A percentile compares a stretch with the other conserved stretches of the same genome.
Evolutionary conservation across 208 protist species (phyloP).

Genomic region (Leptomonas pyrrhocoris): DNA sequence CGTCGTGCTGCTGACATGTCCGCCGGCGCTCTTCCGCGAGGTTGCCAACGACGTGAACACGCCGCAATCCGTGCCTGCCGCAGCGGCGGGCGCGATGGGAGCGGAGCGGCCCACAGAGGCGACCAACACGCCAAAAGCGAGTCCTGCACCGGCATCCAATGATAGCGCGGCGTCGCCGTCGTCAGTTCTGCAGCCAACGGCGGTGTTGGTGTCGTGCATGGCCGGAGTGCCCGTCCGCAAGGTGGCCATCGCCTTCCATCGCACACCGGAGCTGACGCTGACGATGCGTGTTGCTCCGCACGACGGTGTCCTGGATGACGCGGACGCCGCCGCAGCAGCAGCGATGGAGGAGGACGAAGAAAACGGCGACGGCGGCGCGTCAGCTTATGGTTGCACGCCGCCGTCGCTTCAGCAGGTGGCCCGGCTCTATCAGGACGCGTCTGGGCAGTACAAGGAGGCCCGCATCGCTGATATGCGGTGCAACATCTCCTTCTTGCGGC

Average conservation of each 20-base stretch:
- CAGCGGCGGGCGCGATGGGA: not conserved
- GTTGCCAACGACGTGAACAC: conserved; percentile 50
- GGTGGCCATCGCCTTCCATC: conserved; percentile 57
- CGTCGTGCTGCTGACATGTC: conserved; percentile 68
- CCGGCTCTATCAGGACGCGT: conserved; percentile 1
- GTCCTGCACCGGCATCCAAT: not conserved
- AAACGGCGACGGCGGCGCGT: no score
- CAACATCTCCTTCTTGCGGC: conserved; percentile 26
- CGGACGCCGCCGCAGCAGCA: not conserved
- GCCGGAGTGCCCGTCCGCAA: conserved; percentile 50
- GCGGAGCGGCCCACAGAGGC: not conserved
- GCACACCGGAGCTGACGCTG: conserved; percentile 53
- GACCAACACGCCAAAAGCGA: not conserved
- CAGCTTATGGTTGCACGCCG: no score
- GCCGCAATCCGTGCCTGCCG: not conserved
- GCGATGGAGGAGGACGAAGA: not conserved
- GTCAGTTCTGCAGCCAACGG: conserved; percentile 29
- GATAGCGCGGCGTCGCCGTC: not conserved
- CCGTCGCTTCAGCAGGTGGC: conserved; percentile 12
- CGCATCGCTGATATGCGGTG: conserved; percentile 22
- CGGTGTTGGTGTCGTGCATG: conserved; percentile 69
- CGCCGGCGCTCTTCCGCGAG: conserved; percentile 61
- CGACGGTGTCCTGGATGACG: not conserved
- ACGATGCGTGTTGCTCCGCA: conserved; percentile 1
- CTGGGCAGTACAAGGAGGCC: conserved; percentile 4